A percentile compares a stretch with the other conserved stretches of the same genome.
These are phyloP conservation scores for Salix suchowensis DNA, from an alignment of 345 rosid species.

Conservation along the genomic window DNA sequence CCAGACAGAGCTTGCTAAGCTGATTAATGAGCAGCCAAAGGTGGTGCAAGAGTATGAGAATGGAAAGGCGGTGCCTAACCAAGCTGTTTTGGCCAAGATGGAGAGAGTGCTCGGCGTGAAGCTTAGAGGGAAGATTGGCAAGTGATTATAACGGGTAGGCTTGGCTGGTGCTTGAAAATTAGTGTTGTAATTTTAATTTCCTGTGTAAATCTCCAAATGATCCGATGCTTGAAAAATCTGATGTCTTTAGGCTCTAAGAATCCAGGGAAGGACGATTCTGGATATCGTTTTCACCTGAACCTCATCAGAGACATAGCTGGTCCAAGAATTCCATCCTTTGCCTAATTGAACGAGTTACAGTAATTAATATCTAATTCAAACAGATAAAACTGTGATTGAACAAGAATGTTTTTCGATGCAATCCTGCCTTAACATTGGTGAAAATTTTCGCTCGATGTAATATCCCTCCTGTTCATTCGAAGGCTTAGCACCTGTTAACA, in stretches of 20 bases:
- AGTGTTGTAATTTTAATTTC: too few relatives aligned
- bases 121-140: constrained; percentile 53
- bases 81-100: constrained; percentile 70
- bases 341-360: constrained; percentile 2
- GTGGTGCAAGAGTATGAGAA: constrained; percentile 88
- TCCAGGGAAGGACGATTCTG: too few relatives aligned
- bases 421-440: constrained; percentile 46
- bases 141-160: not conserved
- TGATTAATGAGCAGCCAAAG: constrained; percentile 64
- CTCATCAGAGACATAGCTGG: constrained; percentile 71
- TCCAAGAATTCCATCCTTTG: constrained; percentile 69
- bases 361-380: too few relatives aligned
- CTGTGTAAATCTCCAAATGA: too few relatives aligned
- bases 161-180: too few relatives aligned
- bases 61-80: constrained; percentile 79
- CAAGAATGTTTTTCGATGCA: too few relatives aligned
- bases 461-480: constrained; percentile 46
- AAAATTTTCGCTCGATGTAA: constrained; percentile 58
- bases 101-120: constrained; percentile 74
- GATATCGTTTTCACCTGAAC: constrained; percentile 45
- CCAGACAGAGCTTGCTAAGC: constrained; percentile 70
- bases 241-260: too few relatives aligned
- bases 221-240: too few relatives aligned
- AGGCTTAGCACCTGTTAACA: constrained; percentile 58
- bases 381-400: too few relatives aligned